A percentile compares a stretch with the other conserved stretches of the same genome.
Conservation (phyloP, 495 filamentous ascomycete genomes). For the Umbilicaria muhlenbergii region DNA sequence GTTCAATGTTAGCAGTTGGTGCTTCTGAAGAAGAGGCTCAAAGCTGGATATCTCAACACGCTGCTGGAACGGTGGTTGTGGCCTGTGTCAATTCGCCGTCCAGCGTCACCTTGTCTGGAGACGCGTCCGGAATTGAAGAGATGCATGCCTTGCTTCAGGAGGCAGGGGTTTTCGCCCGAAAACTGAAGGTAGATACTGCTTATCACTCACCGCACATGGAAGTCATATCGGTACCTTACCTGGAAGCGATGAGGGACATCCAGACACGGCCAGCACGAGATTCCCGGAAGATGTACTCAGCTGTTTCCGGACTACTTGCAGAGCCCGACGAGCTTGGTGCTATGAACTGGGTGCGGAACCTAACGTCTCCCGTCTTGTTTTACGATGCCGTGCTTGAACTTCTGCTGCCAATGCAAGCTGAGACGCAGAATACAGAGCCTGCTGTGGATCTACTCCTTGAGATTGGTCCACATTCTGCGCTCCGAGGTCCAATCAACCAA, state of each 20-base stretch:
- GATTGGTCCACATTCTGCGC: slow-evolving; percentile 31
- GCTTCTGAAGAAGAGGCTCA: slow-evolving; percentile 11
- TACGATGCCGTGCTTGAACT: slow-evolving; percentile 13
- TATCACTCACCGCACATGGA: slow-evolving; percentile 32
- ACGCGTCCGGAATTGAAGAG: slow-evolving; percentile 12
- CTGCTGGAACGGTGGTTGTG: slow-evolving; percentile 6
- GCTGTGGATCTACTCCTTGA: slow-evolving; percentile 28
- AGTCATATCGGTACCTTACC: slow-evolving; percentile 17
- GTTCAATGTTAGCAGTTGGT: slow-evolving; percentile 23
- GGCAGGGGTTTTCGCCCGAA: slow-evolving; percentile 19
- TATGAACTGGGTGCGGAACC: slow-evolving; percentile 20
- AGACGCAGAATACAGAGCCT: slow-evolving; percentile 2
- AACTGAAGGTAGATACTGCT: slow-evolving; percentile 26
- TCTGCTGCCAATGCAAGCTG: neutral
- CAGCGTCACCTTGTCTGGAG: slow-evolving; percentile 23
- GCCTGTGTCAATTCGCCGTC: slow-evolving; percentile 23
- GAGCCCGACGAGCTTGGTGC: slow-evolving; percentile 8
- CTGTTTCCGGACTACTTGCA: slow-evolving; percentile 18
- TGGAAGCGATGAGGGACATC: slow-evolving; percentile 17
- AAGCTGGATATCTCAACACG: slow-evolving; percentile 10
- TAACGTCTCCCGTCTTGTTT: slow-evolving; percentile 28
- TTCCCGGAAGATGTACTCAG: slow-evolving; percentile 22
- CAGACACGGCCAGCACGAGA: slow-evolving; percentile 4
- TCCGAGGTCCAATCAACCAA: slow-evolving; percentile 29
- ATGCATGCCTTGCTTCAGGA: slow-evolving; percentile 18